Base-by-base conservation (phyloP, 495 filamentous ascomycete species). In the Aspergillus cavernicola region DNA sequence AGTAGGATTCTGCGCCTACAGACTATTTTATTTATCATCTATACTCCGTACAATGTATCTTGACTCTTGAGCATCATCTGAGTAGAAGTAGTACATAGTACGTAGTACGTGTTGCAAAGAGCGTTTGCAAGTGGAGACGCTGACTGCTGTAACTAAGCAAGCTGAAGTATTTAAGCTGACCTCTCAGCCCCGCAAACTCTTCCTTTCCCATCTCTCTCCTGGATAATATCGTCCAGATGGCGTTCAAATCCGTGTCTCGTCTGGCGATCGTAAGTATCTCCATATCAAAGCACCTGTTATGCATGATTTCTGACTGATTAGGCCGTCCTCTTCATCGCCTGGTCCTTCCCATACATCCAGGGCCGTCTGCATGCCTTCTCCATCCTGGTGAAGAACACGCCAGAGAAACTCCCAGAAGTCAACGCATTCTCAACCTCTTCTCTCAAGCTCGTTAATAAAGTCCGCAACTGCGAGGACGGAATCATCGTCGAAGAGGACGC, bases 391-490 rank as follows among this genome's bases (percentile, higher is more conserved):
- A 41, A 49, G 4, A 70, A 72, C 55, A 55, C 53, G 15, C 69
- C 69, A 1, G 55, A 42, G 7, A 48, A 50, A n/a, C 51, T 75
- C 2, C 22, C 39, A 3, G 56, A 52, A 8, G 23, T 69, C 43
- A 65, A 72, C 36, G 47, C 47, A 12, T 57, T 74, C 35, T 43
- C 60, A 7, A 58, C 62, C 8, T 57, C 56, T 15, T 53, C 62
- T 23, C 32, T 74, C 46, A 65, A 64, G 46, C 72, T 75, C 33
- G 32, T 55, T 22, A 59, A 75, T 26, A 55, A 54, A n/a, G 50
- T 77, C 35, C 67, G 70, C 28, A 77, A 69, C 59, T 79, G 76
- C 43, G 76, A 79, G 50, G 74, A 79, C 68, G 70, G 50, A 1
- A 20, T 76, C 11, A 38, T 79, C 19, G 59, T 67, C 16, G 66